Percentiles rank a stretch among this genome's conserved stretches.
Conservation (phyloP, 2,329 filamentous ascomycete species). For the Thelonectria rubi region DNA sequence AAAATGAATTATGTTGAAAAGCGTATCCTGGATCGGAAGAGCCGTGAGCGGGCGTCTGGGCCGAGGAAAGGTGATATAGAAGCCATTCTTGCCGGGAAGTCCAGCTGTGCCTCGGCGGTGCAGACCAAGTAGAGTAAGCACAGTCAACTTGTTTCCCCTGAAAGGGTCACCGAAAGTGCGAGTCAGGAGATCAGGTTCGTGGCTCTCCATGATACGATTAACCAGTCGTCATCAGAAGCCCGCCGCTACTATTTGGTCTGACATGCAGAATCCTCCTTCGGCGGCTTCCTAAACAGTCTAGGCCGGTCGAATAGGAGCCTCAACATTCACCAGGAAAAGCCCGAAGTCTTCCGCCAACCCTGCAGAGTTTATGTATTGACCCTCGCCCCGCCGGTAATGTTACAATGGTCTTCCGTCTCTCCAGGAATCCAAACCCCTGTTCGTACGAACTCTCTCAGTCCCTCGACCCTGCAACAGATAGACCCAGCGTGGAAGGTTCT, state of each 20-base stretch:
- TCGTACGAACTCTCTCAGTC: background rate
- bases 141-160: background rate
- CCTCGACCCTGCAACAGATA: background rate
- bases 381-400: background rate
- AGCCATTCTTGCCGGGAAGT: too few species aligned
- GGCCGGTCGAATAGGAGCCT: background rate
- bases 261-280: background rate
- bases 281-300: background rate
- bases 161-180: background rate
- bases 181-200: background rate
- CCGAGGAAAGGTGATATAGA: too few species aligned
- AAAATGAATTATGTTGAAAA: too few species aligned
- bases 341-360: background rate
- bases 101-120: too few species aligned
- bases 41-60: too few species aligned
- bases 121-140: too few species aligned
- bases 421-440: too few species aligned
- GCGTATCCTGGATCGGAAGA: too few species aligned
- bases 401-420: background rate
- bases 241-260: background rate
- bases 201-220: background rate
- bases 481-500: background rate
- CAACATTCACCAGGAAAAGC: background rate
- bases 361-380: background rate
- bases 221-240: background rate